Base-by-base conservation (phyloP, 2,329 filamentous ascomycete genomes). In the Aspergillus amoenus region DNA sequence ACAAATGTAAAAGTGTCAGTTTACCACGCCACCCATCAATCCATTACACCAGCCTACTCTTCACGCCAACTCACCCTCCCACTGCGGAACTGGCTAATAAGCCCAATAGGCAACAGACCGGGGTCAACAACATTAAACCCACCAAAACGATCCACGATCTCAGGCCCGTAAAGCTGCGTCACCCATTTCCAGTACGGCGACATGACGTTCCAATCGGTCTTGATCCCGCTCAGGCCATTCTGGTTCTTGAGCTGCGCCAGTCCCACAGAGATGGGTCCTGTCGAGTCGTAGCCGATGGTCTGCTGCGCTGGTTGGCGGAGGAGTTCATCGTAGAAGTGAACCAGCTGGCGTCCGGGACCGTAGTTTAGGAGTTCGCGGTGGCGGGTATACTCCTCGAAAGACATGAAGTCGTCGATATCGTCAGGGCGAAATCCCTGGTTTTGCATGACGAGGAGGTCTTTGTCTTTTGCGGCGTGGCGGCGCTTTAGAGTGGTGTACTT, bases 71-170 rank as follows among this genome's bases (percentile, higher is more conserved):
- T 56, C n/a, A 61, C 56, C 27, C 56, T 24, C 30, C 59, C 56
- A 43, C 56, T 61, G 8, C 56, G 56, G 21, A 61, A 61, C 18
- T 56, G 50, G 50, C 59, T 58, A 18, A 61, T 45, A 41, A 61
- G 15, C n/a, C 59, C 59, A 24, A 61, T 61, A 11, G 59, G 59
- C 37, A 61, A 13, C 18, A 61, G n/a, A 0, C 59, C 59, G 3
- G 56, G 56, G 15, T 61, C 59, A 5, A 61, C 59, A 11, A 61
- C 48, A 39, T 56, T 61, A 13, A 61, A 58, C 18, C 59, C 59
- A 2, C 59, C 59, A 45, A 61, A 61, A 6, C 40, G 27, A 1
- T 56, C 56, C 1, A 61, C 37, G 24, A 61, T 58, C 52, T 61
- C 56, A 8, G 55, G 56, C 13, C 59, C 59, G 18, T 61, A 58